phyloP scores from a whole-genome alignment of 2,329 filamentous ascomycete species.

The Dothiorella sarmentorum region DNA sequence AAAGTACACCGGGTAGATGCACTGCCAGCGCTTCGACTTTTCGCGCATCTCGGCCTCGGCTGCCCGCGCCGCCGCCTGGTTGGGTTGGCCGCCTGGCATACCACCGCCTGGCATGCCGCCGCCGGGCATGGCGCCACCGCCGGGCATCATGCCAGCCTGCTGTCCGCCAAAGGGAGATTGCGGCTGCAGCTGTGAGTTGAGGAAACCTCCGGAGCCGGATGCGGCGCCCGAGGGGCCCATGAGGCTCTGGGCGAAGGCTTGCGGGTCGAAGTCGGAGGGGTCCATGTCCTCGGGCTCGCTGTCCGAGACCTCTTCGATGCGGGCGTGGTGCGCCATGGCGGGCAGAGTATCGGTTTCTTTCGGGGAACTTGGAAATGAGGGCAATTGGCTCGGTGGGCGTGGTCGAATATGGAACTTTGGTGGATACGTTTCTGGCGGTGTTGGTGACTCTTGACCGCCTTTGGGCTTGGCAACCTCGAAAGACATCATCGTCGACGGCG shows the following conservation, averaged over 20 bases:
- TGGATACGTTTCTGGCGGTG: neutral
- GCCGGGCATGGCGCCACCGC: too few species aligned
- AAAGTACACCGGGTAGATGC: conserved; percentile 95
- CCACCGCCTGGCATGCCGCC: too few species aligned
- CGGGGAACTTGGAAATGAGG: too few species aligned
- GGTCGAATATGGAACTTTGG: neutral
- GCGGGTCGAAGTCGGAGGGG: conserved; percentile 80
- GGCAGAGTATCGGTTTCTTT: neutral
- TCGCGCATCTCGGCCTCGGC: conserved; percentile 46
- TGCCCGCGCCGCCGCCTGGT: conserved; percentile 32
- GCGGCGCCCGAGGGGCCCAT: conserved; percentile 20
- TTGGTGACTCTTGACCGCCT: neutral
- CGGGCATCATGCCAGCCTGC: too few species aligned
- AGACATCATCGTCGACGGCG: neutral
- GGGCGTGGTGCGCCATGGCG: conserved; percentile 72
- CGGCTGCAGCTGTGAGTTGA: conserved; percentile 30
- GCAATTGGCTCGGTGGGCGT: neutral
- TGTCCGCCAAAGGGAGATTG: conserved; percentile 29
- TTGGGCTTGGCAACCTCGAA: neutral
- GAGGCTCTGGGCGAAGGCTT: conserved; percentile 57
- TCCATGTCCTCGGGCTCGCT: conserved; percentile 66
- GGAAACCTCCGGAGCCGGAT: conserved; percentile 17
- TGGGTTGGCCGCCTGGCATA: conserved; percentile 15
- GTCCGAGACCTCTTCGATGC: conserved; percentile 90
- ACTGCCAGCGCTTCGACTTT: conserved; percentile 72